These are phyloP conservation scores for Cadophora sp. DNA, from an alignment of 2,329 filamentous ascomycete species.

Conservation along the genomic window DNA sequence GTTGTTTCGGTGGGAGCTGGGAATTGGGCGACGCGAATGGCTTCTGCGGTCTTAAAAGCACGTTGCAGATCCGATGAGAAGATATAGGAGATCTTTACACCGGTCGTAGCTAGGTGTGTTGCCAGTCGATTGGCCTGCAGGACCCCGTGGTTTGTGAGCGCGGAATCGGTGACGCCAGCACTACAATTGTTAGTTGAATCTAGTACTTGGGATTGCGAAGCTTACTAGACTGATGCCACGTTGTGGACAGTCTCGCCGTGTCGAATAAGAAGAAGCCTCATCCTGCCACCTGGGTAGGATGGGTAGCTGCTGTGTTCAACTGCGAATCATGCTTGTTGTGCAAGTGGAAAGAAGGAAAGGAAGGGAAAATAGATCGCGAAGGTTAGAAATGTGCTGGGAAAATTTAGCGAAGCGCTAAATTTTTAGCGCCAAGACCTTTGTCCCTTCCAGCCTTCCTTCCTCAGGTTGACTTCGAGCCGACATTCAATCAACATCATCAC, in stretches of 20 bases:
- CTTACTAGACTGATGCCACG: slow-evolving; percentile 77
- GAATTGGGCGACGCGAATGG: slow-evolving; percentile 64
- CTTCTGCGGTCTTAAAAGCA: slow-evolving; percentile 73
- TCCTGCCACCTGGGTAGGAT: slow-evolving; percentile 43
- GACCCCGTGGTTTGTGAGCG: slow-evolving; percentile 81
- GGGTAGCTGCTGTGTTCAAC: slow-evolving; percentile 33
- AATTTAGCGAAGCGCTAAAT: slow-evolving; percentile 5
- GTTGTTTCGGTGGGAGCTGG: slow-evolving; percentile 27
- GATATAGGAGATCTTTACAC: slow-evolving; percentile 69
- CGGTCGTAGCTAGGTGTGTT: slow-evolving; percentile 66
- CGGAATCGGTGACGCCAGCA: slow-evolving; percentile 81
- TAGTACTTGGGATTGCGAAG: slow-evolving; percentile 23
- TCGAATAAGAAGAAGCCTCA: slow-evolving; percentile 78
- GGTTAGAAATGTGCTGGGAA: background rate
- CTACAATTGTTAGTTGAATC: slow-evolving; percentile 49
- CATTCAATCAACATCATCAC: background rate
- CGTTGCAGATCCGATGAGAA: slow-evolving; percentile 82
- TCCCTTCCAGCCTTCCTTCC: background rate
- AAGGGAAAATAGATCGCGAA: background rate
- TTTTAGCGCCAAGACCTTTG: background rate
- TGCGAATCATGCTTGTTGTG: slow-evolving; percentile 31
- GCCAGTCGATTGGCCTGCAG: slow-evolving; percentile 79
- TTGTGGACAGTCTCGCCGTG: slow-evolving; percentile 94
- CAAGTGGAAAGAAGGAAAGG: slow-evolving; percentile 7
- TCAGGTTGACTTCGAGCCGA: background rate